These are phyloP conservation scores for Epithemia pelagica DNA, from an alignment of 108 stramenopile genomes.

Conservation along the genomic window DNA sequence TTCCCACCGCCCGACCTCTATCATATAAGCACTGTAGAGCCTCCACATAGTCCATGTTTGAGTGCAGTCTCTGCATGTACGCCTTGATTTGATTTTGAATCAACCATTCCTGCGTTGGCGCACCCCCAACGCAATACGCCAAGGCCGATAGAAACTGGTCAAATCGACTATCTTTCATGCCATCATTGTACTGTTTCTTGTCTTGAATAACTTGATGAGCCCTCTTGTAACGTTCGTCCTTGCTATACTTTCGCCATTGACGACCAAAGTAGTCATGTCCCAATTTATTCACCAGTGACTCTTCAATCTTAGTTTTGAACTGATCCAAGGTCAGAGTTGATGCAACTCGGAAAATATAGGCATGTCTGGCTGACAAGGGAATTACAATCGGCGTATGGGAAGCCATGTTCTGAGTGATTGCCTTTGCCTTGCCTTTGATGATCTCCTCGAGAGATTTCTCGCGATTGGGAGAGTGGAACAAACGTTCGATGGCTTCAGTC, in stretches of 20 bases:
- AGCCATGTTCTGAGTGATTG: neutral
- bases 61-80: neutral
- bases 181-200: neutral
- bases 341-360: constrained; percentile 23
- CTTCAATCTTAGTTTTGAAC: constrained; percentile 19
- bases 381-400: constrained; percentile 12
- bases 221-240: neutral
- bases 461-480: neutral
- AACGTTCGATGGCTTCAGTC: neutral
- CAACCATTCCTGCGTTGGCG: neutral
- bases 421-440: neutral
- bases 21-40: too few species aligned
- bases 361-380: constrained; percentile 22
- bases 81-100: neutral
- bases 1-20: too few species aligned
- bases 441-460: neutral
- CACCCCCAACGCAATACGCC: neutral
- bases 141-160: neutral
- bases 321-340: constrained; percentile 11
- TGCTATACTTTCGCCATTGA: constrained; percentile 9
- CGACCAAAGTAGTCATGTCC: constrained; percentile 17
- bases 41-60: too few species aligned
- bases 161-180: neutral
- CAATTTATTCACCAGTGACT: constrained; percentile 16
- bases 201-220: neutral